Base-by-base conservation (phyloP, 2,329 filamentous ascomycete species). In the Ascochyta rabiei region DNA sequence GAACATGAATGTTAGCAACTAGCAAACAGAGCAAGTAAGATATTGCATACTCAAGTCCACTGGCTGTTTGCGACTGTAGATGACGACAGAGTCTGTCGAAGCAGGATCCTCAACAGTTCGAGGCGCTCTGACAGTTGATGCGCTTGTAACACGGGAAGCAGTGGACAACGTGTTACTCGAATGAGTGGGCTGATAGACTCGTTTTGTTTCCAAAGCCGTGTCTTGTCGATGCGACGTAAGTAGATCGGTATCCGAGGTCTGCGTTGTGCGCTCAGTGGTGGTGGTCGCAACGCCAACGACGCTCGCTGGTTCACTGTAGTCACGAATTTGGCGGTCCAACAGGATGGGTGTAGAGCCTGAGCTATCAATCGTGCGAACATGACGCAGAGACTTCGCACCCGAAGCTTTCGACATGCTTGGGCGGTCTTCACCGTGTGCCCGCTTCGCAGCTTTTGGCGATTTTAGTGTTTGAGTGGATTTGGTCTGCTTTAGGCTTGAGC, bases 341-440 rank as follows among this genome's bases (percentile, higher is more conserved):
- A 62, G 19, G 15, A 66, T 61, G 2, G 65, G 65, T 3, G 66
- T 68, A 10, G 47, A 46, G 12, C 61, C 65, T 23, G 47, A 48
- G 39, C 61, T 64, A 34, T 70, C 45, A 12, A 69, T 30, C 4
- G 65, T 69, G n/a, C 60, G 64, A 10, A 66, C 62, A 28, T 66
- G 64, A 8, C 63, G 64, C 28, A 41, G 2, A 21, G 56, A 19
- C 5, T 31, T 45, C 4, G 45, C 28, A 9, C 37, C 23, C 1
- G 45, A 46, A 4, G 52, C 55, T 5, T 54, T 34, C 6, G 49
- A 13, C 2, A 6, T 8, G 15, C 6, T 26, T 4, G 16, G 9
- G 15, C 4, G 19, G 1, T 34, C 26, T 3, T 10, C 12, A 1
- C 23, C 39, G 6, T 10, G 2, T 1, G 15, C 15, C 12, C 4